Evolutionary conservation across 306 rosid genomes (phyloP).

Genomic region (Vicia faba): DNA sequence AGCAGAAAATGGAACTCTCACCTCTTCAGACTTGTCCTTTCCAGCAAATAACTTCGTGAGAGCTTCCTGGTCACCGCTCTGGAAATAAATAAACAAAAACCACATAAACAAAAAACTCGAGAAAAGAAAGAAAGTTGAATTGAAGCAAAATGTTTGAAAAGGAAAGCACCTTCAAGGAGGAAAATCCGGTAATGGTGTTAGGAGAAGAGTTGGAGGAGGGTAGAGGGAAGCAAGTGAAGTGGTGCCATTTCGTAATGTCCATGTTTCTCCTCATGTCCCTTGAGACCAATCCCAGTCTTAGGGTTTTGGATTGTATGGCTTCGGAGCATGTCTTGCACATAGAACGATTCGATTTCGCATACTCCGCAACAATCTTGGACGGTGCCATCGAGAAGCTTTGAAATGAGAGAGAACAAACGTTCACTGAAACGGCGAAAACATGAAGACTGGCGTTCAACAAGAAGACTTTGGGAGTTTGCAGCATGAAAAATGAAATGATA

Average conservation of each 20-base stretch:
- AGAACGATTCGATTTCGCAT: constrained; percentile 67
- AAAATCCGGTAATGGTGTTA: constrained; percentile 53
- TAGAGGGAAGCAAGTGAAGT: constrained; percentile 57
- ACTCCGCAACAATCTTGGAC: constrained; percentile 45
- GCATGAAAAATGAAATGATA: not conserved
- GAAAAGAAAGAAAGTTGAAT: no score
- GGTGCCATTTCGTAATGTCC: constrained; percentile 63
- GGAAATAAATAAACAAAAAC: constrained; percentile 10
- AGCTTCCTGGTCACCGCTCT: constrained; percentile 75
- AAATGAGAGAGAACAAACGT: not conserved
- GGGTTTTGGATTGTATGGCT: constrained; percentile 40
- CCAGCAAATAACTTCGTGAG: constrained; percentile 52
- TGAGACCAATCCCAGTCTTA: constrained; percentile 59
- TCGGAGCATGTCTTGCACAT: constrained; percentile 65
- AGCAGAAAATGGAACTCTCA: constrained; percentile 29
- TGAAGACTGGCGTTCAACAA: not conserved
- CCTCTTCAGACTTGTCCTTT: constrained; percentile 44
- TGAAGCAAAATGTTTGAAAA: not conserved
- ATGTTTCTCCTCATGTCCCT: constrained; percentile 47
- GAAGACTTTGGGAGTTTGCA: not conserved
- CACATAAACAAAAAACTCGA: no score
- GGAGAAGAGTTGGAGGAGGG: constrained; percentile 20
- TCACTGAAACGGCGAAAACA: constrained; percentile 1
- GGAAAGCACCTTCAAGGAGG: constrained; percentile 52
- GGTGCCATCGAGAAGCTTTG: constrained; percentile 41